Evolutionary conservation across 2,329 filamentous ascomycete genomes (phyloP), one percentile per base, ranked within the genome.

Genomic region (Clonostachys rhizophaga): DNA sequence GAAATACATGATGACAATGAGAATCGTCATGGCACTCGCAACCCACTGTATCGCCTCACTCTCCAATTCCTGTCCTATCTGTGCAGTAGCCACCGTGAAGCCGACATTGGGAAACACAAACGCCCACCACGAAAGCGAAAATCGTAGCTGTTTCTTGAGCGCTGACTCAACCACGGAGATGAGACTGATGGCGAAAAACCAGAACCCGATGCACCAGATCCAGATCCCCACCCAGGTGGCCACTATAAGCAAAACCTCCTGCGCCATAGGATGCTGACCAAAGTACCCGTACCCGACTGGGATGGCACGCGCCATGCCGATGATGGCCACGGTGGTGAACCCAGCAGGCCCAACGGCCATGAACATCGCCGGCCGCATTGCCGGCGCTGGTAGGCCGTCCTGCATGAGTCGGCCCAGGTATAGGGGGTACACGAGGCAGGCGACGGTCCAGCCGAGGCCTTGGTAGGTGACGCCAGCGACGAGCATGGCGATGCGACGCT

Each of bases 331-430:
- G 2, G 80, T 81, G 1, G 86, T 89, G 68, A 88, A 89, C 2
- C 83, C 77, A 1, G 85, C 84, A 2, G 86, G 84, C 0, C 86
- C 86, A n/a, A 89, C 86, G 50, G 83, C 84, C 69, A 90, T 88
- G 69, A 87, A 89, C 60, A 90, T 78, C 1, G 80, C 85, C 0
- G 86, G 82, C 44, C 86, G 71, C 43, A 50, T 85, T 81, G 56
- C 86, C 81, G 8, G 62, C 47, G 43, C 63, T 53, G 0, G 85
- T 14, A 88, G 73, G 2, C 85, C 75, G 2, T 74, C 72, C 53
- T 81, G 76, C 80, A 89, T 86, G n/a, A 89, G 70, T 6, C 86
- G 77, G 40, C 81, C 83, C 47, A 89, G 78, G 72, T 87, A 88
- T 59, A 85, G 79, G 0, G 84, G 73, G 58, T 88, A 88, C 83